A percentile compares a stretch with the other conserved stretches of the same genome.
phyloP scores from a whole-genome alignment of 345 rosid species.

The Brassica rapa region DNA sequence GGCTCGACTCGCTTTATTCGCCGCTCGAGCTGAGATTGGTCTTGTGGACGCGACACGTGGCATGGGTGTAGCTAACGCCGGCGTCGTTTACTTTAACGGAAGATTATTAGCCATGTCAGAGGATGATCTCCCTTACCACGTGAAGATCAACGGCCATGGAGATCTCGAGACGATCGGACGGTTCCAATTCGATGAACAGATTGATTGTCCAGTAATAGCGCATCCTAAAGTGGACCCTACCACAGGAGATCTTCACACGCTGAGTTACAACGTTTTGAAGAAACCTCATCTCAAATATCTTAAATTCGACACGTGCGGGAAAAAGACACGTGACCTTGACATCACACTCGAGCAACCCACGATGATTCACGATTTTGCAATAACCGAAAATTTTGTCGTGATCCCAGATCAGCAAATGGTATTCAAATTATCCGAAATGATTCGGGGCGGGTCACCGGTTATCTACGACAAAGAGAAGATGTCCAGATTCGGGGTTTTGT shows the following conservation, averaged over 20 bases:
- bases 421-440: conserved; percentile 68
- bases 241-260: conserved; percentile 58
- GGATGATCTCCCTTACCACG: conserved; percentile 77
- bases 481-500: conserved; percentile 58
- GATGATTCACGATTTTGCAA: conserved; percentile 76
- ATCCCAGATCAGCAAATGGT: conserved; percentile 80
- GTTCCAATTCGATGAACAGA: conserved; percentile 56
- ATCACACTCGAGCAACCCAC: conserved; percentile 54
- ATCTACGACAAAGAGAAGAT: conserved; percentile 48
- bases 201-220: conserved; percentile 62
- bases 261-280: conserved; percentile 58
- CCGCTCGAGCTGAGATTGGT: conserved; percentile 57
- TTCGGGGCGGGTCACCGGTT: conserved; percentile 79
- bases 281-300: conserved; percentile 66
- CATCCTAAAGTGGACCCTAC: conserved; percentile 77
- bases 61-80: conserved; percentile 75
- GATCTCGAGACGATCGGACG: conserved; percentile 63
- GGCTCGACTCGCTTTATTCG: conserved; percentile 58
- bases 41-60: conserved; percentile 59
- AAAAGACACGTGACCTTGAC: conserved; percentile 53
- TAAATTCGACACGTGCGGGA: conserved; percentile 49
- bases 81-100: conserved; percentile 62
- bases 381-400: conserved; percentile 53
- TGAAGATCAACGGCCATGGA: conserved; percentile 48
- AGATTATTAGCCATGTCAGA: conserved; percentile 78